Evolutionary conservation across 371 early-diverging fungal genomes (phyloP), one percentile per base, ranked within the genome.

Genomic region (Globomyces sp.): DNA sequence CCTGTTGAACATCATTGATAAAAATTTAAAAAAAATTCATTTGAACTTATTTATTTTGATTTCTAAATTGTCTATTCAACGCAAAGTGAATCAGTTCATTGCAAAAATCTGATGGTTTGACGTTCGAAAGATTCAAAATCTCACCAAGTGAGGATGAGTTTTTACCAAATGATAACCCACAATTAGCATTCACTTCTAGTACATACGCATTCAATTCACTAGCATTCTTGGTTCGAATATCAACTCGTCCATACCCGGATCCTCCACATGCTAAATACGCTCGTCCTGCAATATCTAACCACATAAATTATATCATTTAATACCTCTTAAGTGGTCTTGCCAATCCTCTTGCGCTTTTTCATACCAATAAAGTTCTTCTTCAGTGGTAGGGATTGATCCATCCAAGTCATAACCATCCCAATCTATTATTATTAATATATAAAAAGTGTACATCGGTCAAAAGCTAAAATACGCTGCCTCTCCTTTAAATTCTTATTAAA

Each of bases 111-210:
- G 58, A 55, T 3, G 73, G 69, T 0, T 49, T 37, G 1, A 68
- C 65, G 1, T 71, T 57, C 1, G 74, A 63, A 65, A 82, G 68
- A 24, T 74, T 9, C 47, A 82, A 48, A 34, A 82, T 79, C 46
- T 82, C 76, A 6, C 71, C 76, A 37, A 81, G 45, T 4, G 81
- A 75, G 40, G 73, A 69, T 1, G 64, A 37, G 4, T 64, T 58
- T 36, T 73, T 57, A 10, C 75, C 75, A 63, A 82, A 82, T 1
- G 76, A 70, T 39, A 82, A 63, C 1, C 82, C 83, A 57, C 83
- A 82, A 48, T 82, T 82, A 47, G 83, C 82, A 48, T 82, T 82
- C 37, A 82, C 83, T 59, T 82, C 83, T 4, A 82, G 71, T 3
- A 82, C 83, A 0, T 71, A 50, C 9, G 74, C 73, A 5, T 80